Evolutionary conservation across 2,329 filamentous ascomycete genomes (phyloP), one percentile per base, ranked within the genome.

Genomic region (Sclerotinia minor): DNA sequence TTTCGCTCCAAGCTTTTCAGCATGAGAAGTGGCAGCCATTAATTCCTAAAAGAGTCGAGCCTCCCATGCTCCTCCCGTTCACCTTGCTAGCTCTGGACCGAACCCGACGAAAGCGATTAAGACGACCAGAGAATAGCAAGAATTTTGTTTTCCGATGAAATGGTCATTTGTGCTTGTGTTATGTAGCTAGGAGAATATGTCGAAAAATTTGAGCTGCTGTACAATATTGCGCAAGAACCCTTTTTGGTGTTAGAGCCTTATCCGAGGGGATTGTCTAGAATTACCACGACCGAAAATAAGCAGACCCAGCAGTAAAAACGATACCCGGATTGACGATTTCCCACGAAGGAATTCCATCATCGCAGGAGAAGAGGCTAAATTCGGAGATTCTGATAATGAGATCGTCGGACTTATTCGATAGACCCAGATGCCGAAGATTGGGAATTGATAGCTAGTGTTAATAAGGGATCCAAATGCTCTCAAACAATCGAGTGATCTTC

Each of bases 111-210:
- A 44, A 55, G 26, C 44, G 58, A 60, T 35, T 2, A 5, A 24
- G 49, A 44, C 35, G 47, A 29, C 24, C 17, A 61, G 19, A 44
- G 61, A 57, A 47, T 52, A n/a, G 21, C n/a, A 29, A 45, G 5
- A 35, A 24, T 13, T 45, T 38, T 65, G n/a, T 65, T 47, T 38
- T 57, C 49, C 50, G 63, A 58, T 19, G 24, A 45, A 26, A 7
- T 59, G 45, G 44, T 53, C 41, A 65, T 65, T 59, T 55, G 64
- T 65, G 52, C 53, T 67, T 41, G 64, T 44, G 64, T 44, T 38
- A 61, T 61, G 58, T 61, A 29, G 41, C 63, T 47, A 67, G 64
- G 64, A 67, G 55, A 67, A 67, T 67, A 61, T 61, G 59, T 61
- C 29, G 57, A 67, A 61, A 54, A 54, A 64, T 52, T 66, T 21